Conservation (phyloP, 225 moss, liverwort and hornwort species). For the Polytrichum commune region DNA sequence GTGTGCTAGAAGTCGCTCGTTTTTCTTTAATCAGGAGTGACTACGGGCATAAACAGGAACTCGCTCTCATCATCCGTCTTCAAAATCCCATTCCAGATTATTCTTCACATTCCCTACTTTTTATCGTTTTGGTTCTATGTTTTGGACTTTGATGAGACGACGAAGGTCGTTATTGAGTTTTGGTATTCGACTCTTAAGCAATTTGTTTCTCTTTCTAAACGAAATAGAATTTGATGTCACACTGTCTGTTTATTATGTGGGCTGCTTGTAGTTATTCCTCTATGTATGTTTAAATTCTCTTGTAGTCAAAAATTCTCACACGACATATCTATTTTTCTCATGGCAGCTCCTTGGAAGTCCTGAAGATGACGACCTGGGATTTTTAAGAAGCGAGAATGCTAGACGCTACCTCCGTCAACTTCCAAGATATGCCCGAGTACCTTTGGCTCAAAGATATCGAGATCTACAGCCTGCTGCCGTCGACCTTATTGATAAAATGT, state of each 20-base stretch:
- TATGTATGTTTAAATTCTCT: not conserved
- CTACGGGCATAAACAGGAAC: not conserved
- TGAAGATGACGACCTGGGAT: constrained; percentile 55
- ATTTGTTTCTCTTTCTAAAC: too few relatives aligned
- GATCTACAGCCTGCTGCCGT: constrained; percentile 38
- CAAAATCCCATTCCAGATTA: not conserved
- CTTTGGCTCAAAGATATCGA: constrained; percentile 42
- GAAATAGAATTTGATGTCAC: too few relatives aligned
- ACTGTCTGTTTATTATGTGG: not conserved
- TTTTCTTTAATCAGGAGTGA: not conserved
- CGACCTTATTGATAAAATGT: constrained; percentile 55
- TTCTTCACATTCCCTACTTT: not conserved
- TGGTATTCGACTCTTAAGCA: too few relatives aligned
- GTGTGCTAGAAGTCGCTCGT: not conserved
- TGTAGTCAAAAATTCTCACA: not conserved
- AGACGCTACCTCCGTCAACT: constrained; percentile 56
- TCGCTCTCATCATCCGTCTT: not conserved
- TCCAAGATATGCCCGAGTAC: constrained; percentile 32
- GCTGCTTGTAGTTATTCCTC: too few relatives aligned
- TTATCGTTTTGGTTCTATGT: not conserved
- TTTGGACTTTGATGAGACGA: not conserved
- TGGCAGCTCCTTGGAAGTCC: constrained; percentile 58
- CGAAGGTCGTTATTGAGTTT: not conserved
- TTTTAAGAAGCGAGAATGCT: constrained; percentile 59
- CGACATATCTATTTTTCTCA: constrained; percentile 1